Base-by-base conservation (phyloP, 78 protist genomes). In the Creolimax fragrantissima region DNA sequence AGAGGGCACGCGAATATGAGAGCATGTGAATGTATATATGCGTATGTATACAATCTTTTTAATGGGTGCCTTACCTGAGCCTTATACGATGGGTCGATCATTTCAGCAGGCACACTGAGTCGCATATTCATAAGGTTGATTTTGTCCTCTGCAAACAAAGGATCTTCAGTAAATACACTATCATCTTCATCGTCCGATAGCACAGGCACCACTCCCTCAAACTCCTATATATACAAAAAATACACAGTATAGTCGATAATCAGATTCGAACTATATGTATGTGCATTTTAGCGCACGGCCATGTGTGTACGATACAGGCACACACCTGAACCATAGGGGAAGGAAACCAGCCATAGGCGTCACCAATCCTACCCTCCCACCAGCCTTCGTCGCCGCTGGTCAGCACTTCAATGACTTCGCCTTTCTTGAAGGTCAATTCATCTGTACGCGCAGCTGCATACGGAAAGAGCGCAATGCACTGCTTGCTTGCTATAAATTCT, bases 311-410 rank as follows among this genome's bases (percentile, higher is more conserved):
- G 43, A 4, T 11, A 5, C 90, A 42, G 5, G 4, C 90, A 5
- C 36, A 88, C 5, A 36, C 67, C 67, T 88, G 90, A 36, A 45
- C 90, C 37, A 35, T 35, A 4, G 84, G 45, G 7, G 4, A 5
- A 41, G 90, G 90, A 11, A 88, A 88, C 90, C 90, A 88, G 4
- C 90, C 90, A 6, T 43, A 88, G 4, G 5, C 42, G 11, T 88
- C 90, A 11, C 43, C 90, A 36, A 88, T n/a, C 7, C 90, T 42
- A 11, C 90, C 90, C 5, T 88, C 90, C 90, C 90, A 88, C 90
- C 90, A 88, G 5, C 90, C 90, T 35, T 6, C 90, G 11, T 88
- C 90, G 5, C 4, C 44, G 41, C 42, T 88, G 81, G 45, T 88
- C 84, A 24, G 45, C 5, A 88, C 42, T 7, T 88, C 67, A 6